phyloP scores from a whole-genome alignment of 805 yeast species.

The Sugiyamaella smithiae region DNA sequence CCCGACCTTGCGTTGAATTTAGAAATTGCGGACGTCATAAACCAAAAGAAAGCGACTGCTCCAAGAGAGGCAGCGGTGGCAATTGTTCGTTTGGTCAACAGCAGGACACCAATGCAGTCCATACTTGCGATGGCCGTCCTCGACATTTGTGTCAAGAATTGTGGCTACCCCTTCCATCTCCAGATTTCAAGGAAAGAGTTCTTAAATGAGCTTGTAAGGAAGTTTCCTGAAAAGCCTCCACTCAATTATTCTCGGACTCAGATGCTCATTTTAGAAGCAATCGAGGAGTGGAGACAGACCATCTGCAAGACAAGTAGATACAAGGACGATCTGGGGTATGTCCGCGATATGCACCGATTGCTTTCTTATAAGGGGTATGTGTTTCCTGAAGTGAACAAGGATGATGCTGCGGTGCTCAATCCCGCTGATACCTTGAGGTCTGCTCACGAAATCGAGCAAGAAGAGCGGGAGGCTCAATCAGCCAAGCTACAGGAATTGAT shows the following conservation, averaged over 20 bases:
- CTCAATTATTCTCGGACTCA: conserved; percentile 79
- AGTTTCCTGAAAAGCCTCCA: conserved; percentile 95
- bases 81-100: conserved; percentile 77
- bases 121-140: conserved; percentile 72
- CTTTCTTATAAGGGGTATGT: conserved; percentile 85
- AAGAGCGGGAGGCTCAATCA: conserved; percentile 86
- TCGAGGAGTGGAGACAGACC: conserved; percentile 97
- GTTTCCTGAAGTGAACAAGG: conserved; percentile 87
- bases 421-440: conserved; percentile 86
- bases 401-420: conserved; percentile 89
- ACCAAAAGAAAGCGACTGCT: conserved; percentile 77
- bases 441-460: conserved; percentile 85
- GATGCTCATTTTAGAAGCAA: conserved; percentile 77
- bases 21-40: conserved; percentile 90
- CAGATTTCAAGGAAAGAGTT: conserved; percentile 95
- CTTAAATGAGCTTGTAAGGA: conserved; percentile 84
- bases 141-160: conserved; percentile 91
- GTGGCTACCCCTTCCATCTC: conserved; percentile 95
- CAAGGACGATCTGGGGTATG: conserved; percentile 86
- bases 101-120: conserved; percentile 78
- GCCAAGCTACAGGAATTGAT: conserved; percentile 95
- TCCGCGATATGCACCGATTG: conserved; percentile 93
- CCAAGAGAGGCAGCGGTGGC: conserved; percentile 92
- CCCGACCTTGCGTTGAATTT: conserved; percentile 86
- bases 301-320: conserved; percentile 85